phyloP scores from a whole-genome alignment of 768 basidiomycete genomes.

The Favolaschia claudopus region DNA sequence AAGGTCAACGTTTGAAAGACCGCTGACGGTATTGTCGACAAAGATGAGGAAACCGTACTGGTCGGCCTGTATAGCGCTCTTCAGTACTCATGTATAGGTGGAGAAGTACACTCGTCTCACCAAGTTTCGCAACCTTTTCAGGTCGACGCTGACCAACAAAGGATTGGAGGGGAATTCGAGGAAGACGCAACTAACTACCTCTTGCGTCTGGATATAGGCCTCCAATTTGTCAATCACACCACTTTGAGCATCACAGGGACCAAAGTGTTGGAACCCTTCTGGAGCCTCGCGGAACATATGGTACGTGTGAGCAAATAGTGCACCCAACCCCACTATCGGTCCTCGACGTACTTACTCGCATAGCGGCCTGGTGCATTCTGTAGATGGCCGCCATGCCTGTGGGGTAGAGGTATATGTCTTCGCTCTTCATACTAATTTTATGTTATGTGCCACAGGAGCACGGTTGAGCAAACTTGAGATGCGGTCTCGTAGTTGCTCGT shows the following conservation, averaged over 20 bases:
- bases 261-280: not conserved
- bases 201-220: too few relatives aligned
- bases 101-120: too few relatives aligned
- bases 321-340: not conserved
- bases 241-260: not conserved
- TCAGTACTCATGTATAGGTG: too few relatives aligned
- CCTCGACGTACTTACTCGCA: not conserved
- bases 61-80: slow-evolving; percentile 60
- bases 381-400: not conserved
- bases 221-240: slow-evolving; percentile 1
- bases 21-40: slow-evolving; percentile 82
- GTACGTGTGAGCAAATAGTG: not conserved
- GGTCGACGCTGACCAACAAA: not conserved
- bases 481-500: not conserved
- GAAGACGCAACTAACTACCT: not conserved
- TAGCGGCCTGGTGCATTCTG: not conserved
- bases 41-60: slow-evolving; percentile 74
- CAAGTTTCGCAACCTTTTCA: not conserved
- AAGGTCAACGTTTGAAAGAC: slow-evolving; percentile 79
- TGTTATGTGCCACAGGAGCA: not conserved
- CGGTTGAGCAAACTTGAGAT: not conserved
- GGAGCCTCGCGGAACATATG: not conserved
- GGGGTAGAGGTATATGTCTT: not conserved
- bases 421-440: not conserved
- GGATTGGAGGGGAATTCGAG: not conserved